Evolutionary conservation across 202 grass and related monocot species (phyloP).

Genomic region (Bolboschoenoplectus hybrid): DNA sequence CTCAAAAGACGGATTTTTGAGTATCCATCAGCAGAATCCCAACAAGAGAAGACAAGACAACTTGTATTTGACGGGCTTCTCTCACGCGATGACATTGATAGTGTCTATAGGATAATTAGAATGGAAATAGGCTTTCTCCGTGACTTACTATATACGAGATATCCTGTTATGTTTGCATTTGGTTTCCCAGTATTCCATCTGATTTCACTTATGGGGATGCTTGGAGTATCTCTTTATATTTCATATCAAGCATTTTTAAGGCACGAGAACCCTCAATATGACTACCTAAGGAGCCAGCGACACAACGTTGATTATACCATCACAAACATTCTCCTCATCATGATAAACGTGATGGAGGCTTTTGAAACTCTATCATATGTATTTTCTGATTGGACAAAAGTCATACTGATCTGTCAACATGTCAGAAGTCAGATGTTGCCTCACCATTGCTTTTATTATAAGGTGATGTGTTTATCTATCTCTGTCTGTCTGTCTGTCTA

Average conservation of each 20-base stretch:
- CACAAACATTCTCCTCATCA: slow-evolving; percentile 11
- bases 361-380: slow-evolving; percentile 30
- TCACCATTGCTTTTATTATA: neutral
- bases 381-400: slow-evolving; percentile 46
- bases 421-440: neutral
- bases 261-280: neutral
- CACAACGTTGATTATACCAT: slow-evolving; percentile 27
- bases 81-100: too few relatives aligned
- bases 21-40: neutral
- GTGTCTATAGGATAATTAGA: neutral
- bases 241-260: neutral
- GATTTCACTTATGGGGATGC: neutral
- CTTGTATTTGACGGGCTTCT: slow-evolving; percentile 48
- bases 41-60: neutral
- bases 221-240: neutral
- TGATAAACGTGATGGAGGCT: slow-evolving; percentile 27
- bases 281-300: neutral
- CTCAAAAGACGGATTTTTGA: slow-evolving; percentile 39
- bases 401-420: slow-evolving; percentile 19
- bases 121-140: slow-evolving; percentile 26
- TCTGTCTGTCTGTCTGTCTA: neutral
- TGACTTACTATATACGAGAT: slow-evolving; percentile 24
- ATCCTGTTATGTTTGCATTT: slow-evolving; percentile 27
- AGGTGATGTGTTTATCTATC: neutral
- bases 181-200: slow-evolving; percentile 30